Evolutionary conservation across 2,329 filamentous ascomycete genomes (phyloP), one percentile per base, ranked within the genome.

Genomic region (Monosporascus sp.): DNA sequence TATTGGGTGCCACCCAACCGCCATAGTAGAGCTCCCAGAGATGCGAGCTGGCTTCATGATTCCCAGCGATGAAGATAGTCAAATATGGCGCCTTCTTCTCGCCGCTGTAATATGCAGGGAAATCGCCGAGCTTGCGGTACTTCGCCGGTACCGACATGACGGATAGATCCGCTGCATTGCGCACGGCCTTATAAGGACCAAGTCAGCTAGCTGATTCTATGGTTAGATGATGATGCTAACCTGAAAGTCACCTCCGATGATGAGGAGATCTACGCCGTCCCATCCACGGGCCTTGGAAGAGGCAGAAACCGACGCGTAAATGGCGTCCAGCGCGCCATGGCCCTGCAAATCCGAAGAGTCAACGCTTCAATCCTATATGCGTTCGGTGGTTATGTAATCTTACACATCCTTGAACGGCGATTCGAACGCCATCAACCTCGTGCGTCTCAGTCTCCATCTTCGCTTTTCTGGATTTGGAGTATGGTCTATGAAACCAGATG

Each of bases 161-260:
- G 55, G 86, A 88, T 58, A 97, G 78, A 68, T 99, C 94, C 58
- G 85, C 80, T 9, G 89, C 85, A 75, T 97, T 97, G 62, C 94
- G 89, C 38, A 92, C 85, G 43, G 94, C 87, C 86, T 91, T 57
- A 31, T n/a, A 48, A 25, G 35, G 38, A 56, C 49, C 59, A 48
- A 39, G 8, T 39, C 14, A 44, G 15, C 31, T 31, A n/a, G 3
- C 20, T 47, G 25, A 6, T n/a, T 41, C 15, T 35, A 53, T 44
- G 24, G 31, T 44, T 17, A 37, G 38, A 25, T 11, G 24, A 17
- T 8, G 31, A 24, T 48, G 37, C 63, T 44, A 72, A 88, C 88
- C 76, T 97, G 90, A 60, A 99, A 99, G 68, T 99, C 94, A 27
- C 94, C 94, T 52, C 93, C 90, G 63, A 99, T 96, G 64, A 99